These are phyloP conservation scores for Nannochloris sp. DNA, from an alignment of 139 green algal genomes.

Conservation along the genomic window DNA sequence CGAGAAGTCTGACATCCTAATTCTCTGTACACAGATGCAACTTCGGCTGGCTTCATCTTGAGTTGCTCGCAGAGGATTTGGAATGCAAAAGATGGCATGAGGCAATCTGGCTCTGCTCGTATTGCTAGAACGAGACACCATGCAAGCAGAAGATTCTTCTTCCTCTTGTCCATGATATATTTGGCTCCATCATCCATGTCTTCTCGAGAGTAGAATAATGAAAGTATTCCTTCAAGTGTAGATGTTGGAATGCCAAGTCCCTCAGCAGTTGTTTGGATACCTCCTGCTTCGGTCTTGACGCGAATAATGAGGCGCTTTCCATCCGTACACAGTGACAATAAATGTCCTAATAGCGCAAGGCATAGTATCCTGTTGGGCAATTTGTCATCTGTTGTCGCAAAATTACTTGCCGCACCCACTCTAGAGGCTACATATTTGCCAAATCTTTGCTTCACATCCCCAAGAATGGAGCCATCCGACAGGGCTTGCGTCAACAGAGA, in stretches of 20 bases:
- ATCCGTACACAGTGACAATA: conserved; percentile 20
- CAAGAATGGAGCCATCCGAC: conserved; percentile 15
- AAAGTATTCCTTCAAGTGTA: conserved; percentile 30
- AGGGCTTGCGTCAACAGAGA: not conserved
- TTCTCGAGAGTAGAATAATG: conserved; percentile 27
- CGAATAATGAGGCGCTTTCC: not conserved
- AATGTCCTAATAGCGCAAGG: conserved; percentile 22
- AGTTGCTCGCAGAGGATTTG: conserved; percentile 17
- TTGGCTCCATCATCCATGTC: conserved; percentile 5
- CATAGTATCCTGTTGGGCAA: not conserved
- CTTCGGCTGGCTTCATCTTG: conserved; percentile 14
- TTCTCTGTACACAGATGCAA: conserved; percentile 20
- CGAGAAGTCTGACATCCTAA: conserved; percentile 18
- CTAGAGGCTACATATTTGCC: conserved; percentile 22
- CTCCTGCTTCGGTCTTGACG: conserved; percentile 7
- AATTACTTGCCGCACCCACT: conserved; percentile 3
- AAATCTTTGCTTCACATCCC: conserved; percentile 5
- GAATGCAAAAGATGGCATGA: conserved; percentile 11
- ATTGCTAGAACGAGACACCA: conserved; percentile 26
- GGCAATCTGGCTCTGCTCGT: conserved; percentile 7
- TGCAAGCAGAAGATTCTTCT: conserved; percentile 17
- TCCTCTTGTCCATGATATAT: conserved; percentile 23
- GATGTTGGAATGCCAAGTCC: conserved; percentile 5
- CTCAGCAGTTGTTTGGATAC: conserved; percentile 11
- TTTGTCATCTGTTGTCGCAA: not conserved